A percentile compares a stretch with the other conserved stretches of the same genome.
Conservation (phyloP, 106 monocot species). For the Phalaenopsis aphrodite region DNA sequence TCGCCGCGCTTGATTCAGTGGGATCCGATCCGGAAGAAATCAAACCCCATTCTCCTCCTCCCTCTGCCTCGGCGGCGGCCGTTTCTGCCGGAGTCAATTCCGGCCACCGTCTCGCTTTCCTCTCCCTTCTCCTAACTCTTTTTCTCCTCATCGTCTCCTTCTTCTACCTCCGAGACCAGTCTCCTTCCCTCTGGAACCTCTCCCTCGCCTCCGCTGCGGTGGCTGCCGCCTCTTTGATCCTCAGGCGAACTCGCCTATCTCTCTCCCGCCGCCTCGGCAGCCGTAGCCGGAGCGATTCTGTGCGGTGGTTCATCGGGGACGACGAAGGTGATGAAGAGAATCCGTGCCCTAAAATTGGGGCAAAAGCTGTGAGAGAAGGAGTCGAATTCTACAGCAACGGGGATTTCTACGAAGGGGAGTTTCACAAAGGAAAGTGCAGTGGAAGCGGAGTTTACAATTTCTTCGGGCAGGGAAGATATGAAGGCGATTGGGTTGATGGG, state of each 20-base stretch:
- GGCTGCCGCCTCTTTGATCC: slow-evolving; percentile 6
- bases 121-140: background rate
- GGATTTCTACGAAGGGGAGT: slow-evolving; percentile 51
- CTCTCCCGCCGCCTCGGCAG: background rate
- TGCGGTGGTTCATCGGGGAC: slow-evolving; percentile 66
- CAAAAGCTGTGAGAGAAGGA: slow-evolving; percentile 23
- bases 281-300: slow-evolving; percentile 11
- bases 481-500: slow-evolving; percentile 61
- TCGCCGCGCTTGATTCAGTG: slow-evolving; percentile 16
- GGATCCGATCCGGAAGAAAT: slow-evolving; percentile 4
- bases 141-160: slow-evolving; percentile 18
- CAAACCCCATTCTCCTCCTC: slow-evolving; percentile 4
- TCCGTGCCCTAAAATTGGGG: background rate
- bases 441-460: slow-evolving; percentile 51
- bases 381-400: slow-evolving; percentile 54
- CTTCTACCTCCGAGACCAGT: background rate
- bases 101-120: background rate
- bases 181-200: slow-evolving; percentile 14
- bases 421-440: slow-evolving; percentile 30
- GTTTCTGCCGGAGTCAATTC: background rate
- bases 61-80: background rate
- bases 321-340: slow-evolving; percentile 14
- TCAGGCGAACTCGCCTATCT: background rate
- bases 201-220: slow-evolving; percentile 15
- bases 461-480: slow-evolving; percentile 37